These are phyloP conservation scores for Schoenoplectus triqueter DNA, from an alignment of 202 grass and related monocot genomes.

Conservation along the genomic window DNA sequence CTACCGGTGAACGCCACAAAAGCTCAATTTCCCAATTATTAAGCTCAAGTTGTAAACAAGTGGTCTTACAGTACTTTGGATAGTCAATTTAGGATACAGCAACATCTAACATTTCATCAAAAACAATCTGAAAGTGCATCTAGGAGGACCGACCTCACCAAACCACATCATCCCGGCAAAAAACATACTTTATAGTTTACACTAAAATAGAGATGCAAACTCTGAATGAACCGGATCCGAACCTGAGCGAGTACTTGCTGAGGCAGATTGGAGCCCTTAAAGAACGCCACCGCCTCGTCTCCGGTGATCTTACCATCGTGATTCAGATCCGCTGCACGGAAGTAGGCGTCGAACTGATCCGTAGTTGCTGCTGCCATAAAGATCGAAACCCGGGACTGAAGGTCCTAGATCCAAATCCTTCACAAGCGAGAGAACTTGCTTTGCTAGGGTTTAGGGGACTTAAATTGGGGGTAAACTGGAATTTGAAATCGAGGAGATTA, in stretches of 20 bases:
- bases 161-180: conserved; percentile 1
- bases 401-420: conserved; percentile 37
- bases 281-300: conserved; percentile 88
- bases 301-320: conserved; percentile 95
- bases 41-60: conserved; percentile 23
- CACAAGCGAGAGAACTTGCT: background rate
- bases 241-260: conserved; percentile 90
- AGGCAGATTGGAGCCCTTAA: conserved; percentile 89
- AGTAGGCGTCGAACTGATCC: conserved; percentile 92
- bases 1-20: background rate
- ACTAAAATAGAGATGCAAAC: conserved; percentile 3
- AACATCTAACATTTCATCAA: conserved; percentile 20
- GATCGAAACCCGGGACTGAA: conserved; percentile 22
- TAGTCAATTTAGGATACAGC: conserved; percentile 17
- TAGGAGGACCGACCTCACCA: background rate
- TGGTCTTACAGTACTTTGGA: conserved; percentile 14
- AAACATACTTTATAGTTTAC: background rate
- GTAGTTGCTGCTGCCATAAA: conserved; percentile 45
- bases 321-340: conserved; percentile 87
- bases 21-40: conserved; percentile 2
- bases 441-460: background rate
- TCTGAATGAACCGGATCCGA: conserved; percentile 8
- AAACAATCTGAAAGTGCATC: conserved; percentile 5
- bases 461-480: background rate
- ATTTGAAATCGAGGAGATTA: background rate